phyloP scores from a whole-genome alignment of 257 asterid genomes.

The Ophiorrhiza pumila region DNA sequence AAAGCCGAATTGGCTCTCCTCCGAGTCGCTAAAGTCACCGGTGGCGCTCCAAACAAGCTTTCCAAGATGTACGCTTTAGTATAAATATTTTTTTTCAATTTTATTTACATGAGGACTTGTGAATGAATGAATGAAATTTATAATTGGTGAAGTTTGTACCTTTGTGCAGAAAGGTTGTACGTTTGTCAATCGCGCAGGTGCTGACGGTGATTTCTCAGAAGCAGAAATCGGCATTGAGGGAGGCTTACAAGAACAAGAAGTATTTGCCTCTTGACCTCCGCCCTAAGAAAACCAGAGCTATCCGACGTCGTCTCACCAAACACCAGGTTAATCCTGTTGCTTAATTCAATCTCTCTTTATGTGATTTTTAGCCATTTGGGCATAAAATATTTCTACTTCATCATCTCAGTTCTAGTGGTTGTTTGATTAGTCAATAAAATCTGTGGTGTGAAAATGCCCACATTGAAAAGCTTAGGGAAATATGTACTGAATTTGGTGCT shows the following conservation, averaged over 20 bases:
- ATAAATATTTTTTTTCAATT: background rate
- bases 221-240: conserved; percentile 62
- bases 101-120: background rate
- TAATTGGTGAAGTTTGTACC: background rate
- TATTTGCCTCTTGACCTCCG: conserved; percentile 75
- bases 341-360: background rate
- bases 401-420: too few species aligned
- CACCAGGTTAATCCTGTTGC: conserved; percentile 45
- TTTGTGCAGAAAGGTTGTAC: conserved; percentile 46
- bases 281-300: conserved; percentile 75
- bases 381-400: too few species aligned
- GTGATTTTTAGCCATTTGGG: too few species aligned
- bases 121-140: background rate
- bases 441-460: background rate
- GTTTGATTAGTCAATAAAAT: background rate
- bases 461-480: background rate
- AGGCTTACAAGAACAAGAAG: conserved; percentile 68
- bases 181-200: conserved; percentile 73
- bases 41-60: conserved; percentile 48
- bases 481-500: too few species aligned
- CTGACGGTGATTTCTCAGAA: conserved; percentile 73
- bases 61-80: conserved; percentile 31
- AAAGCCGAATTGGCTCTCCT: conserved; percentile 69
- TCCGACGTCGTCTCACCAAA: conserved; percentile 73
- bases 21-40: conserved; percentile 59